Evolutionary conservation across 202 grass and related monocot genomes (phyloP).

Genomic region (Carex sylvatica): DNA sequence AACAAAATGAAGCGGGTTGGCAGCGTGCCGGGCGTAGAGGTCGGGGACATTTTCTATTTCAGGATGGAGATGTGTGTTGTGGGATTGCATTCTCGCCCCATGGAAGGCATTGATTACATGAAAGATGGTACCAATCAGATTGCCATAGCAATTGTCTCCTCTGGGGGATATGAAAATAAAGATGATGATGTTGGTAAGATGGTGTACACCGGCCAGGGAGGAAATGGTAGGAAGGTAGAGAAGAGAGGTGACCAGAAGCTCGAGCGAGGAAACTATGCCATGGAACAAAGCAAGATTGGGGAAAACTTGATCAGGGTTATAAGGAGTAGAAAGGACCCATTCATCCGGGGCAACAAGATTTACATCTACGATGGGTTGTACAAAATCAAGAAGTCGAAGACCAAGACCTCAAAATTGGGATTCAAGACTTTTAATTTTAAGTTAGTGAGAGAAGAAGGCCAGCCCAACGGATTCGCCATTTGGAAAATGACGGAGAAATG

Average conservation of each 20-base stretch:
- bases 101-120: constrained; percentile 73
- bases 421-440: constrained; percentile 72
- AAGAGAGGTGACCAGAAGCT: constrained; percentile 77
- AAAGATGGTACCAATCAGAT: neutral
- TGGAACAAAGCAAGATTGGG: constrained; percentile 45
- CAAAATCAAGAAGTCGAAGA: constrained; percentile 52
- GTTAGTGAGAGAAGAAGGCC: constrained; percentile 59
- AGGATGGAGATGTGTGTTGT: constrained; percentile 78
- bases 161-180: constrained; percentile 70
- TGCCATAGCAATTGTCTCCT: constrained; percentile 47
- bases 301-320: constrained; percentile 76
- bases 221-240: constrained; percentile 41
- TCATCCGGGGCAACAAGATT: neutral
- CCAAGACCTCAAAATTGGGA: constrained; percentile 43
- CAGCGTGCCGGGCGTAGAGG: constrained; percentile 54
- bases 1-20: constrained; percentile 63
- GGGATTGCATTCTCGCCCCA: constrained; percentile 51
- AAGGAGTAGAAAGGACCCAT: constrained; percentile 39
- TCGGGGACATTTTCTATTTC: constrained; percentile 88
- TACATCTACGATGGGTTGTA: constrained; percentile 90
- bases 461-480: constrained; percentile 53
- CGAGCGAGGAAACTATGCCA: constrained; percentile 74
- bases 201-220: constrained; percentile 78
- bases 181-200: constrained; percentile 47
- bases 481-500: constrained; percentile 85